Conservation (phyloP, 108 stramenopile species). For the Fragilaria crotonensis region DNA sequence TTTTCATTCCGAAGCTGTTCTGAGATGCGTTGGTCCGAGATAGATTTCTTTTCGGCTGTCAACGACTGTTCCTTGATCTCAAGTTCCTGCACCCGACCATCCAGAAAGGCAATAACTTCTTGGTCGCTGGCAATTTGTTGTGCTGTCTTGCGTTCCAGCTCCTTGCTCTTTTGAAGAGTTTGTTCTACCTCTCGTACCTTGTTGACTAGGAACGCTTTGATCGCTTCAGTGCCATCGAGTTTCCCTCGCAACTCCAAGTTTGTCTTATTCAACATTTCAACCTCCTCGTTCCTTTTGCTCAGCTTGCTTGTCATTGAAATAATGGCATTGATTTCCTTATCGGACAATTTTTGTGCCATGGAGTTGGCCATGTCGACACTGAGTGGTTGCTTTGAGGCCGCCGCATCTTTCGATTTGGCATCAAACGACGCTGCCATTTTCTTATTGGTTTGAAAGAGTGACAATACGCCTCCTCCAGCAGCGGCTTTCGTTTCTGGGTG, state of each 20-base stretch:
- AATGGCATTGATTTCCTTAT: slow-evolving; percentile 75
- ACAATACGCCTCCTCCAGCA: slow-evolving; percentile 8
- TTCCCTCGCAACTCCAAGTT: slow-evolving; percentile 58
- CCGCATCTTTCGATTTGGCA: neutral
- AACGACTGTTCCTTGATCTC: slow-evolving; percentile 31
- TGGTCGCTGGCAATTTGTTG: slow-evolving; percentile 74
- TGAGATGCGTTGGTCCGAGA: slow-evolving; percentile 28
- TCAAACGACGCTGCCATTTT: neutral
- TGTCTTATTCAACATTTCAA: slow-evolving; percentile 33
- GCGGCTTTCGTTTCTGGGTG: slow-evolving; percentile 1
- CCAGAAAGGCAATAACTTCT: slow-evolving; percentile 87
- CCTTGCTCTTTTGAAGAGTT: slow-evolving; percentile 30
- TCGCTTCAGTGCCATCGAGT: slow-evolving; percentile 64
- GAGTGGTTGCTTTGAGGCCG: slow-evolving; percentile 17
- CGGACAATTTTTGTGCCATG: slow-evolving; percentile 73
- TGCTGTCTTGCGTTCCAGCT: slow-evolving; percentile 48
- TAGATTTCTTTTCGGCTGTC: slow-evolving; percentile 3
- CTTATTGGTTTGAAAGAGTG: slow-evolving; percentile 14
- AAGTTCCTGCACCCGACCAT: slow-evolving; percentile 68
- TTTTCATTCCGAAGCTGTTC: slow-evolving; percentile 38
- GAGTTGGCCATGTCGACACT: slow-evolving; percentile 67
- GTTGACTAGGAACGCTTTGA: slow-evolving; percentile 68
- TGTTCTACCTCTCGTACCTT: slow-evolving; percentile 69
- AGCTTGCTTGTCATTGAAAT: slow-evolving; percentile 74
- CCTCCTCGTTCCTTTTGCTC: slow-evolving; percentile 49